Evolutionary conservation across 495 filamentous ascomycete species (phyloP).

Genomic region (Xylaria nigripes): DNA sequence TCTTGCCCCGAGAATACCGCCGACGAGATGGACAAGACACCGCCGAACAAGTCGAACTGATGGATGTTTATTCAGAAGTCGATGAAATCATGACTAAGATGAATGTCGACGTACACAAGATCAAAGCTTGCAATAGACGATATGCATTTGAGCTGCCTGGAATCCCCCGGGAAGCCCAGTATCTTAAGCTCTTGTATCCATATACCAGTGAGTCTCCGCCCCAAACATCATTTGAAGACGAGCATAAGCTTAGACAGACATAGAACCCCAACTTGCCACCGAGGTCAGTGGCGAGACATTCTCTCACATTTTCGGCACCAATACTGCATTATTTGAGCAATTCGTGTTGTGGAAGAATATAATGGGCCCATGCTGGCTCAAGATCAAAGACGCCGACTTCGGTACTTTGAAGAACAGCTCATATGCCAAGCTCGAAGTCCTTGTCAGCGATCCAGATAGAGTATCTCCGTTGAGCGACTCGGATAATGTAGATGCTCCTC

Average conservation of each 20-base stretch:
- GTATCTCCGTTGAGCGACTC: slow-evolving; percentile 63
- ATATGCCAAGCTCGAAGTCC: slow-evolving; percentile 92
- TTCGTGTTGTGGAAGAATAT: slow-evolving; percentile 97
- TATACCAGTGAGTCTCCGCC: slow-evolving; percentile 49
- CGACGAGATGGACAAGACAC: slow-evolving; percentile 55
- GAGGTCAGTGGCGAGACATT: slow-evolving; percentile 76
- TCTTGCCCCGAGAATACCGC: slow-evolving; percentile 69
- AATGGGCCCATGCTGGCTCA: slow-evolving; percentile 97
- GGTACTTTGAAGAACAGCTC: slow-evolving; percentile 80
- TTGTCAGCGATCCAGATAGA: slow-evolving; percentile 64
- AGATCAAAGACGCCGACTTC: slow-evolving; percentile 77
- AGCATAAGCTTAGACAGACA: slow-evolving; percentile 5
- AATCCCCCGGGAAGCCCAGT: slow-evolving; percentile 81
- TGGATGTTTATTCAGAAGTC: slow-evolving; percentile 83
- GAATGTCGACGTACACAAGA: slow-evolving; percentile 80
- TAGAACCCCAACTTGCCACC: slow-evolving; percentile 53
- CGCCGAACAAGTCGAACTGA: slow-evolving; percentile 76
- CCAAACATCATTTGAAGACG: background rate
- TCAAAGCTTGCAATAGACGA: slow-evolving; percentile 80
- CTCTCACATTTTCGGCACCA: slow-evolving; percentile 89
- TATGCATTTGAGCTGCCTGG: slow-evolving; percentile 91
- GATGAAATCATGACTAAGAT: slow-evolving; percentile 75
- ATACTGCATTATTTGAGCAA: slow-evolving; percentile 91
- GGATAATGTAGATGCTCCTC: slow-evolving; percentile 72
- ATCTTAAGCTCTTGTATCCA: slow-evolving; percentile 88